A percentile compares a stretch with the other conserved stretches of the same genome.
Evolutionary conservation across 2,329 filamentous ascomycete species (phyloP).

Genomic region (Clonostachys sp.): DNA sequence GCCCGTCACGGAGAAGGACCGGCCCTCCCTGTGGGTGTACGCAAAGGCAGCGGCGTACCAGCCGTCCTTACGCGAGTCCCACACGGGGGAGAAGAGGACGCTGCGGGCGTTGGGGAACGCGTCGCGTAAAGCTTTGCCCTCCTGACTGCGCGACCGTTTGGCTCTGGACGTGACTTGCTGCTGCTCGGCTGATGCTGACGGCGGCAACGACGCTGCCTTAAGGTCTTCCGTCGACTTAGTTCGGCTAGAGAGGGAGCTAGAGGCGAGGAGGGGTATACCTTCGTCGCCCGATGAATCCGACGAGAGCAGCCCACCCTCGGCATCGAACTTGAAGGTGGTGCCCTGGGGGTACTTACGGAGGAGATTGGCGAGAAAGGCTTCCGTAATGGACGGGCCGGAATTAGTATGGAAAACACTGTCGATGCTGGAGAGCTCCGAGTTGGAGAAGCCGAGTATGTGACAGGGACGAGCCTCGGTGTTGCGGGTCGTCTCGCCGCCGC

Average conservation of each 20-base stretch:
- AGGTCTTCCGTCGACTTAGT: slow-evolving; percentile 22
- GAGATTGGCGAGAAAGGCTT: slow-evolving; percentile 37
- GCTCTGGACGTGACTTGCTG: background rate
- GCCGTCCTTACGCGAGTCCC: slow-evolving; percentile 36
- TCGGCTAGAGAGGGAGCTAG: slow-evolving; percentile 15
- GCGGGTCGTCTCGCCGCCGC: slow-evolving; percentile 9
- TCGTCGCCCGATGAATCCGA: slow-evolving; percentile 18
- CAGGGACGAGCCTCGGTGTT: background rate
- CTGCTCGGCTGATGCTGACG: background rate
- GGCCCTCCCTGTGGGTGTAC: slow-evolving; percentile 37
- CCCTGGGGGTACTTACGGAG: slow-evolving; percentile 38
- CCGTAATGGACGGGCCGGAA: slow-evolving; percentile 41
- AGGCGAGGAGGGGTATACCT: slow-evolving; percentile 7
- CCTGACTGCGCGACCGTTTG: slow-evolving; percentile 5
- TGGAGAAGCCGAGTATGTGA: background rate
- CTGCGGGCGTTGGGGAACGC: slow-evolving; percentile 37
- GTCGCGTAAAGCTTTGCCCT: slow-evolving; percentile 19
- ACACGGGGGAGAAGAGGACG: slow-evolving; percentile 41
- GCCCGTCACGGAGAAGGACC: slow-evolving; percentile 35
- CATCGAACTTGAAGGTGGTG: slow-evolving; percentile 37
- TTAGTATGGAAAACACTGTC: slow-evolving; percentile 35
- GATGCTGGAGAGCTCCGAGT: background rate
- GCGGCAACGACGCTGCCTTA: background rate
- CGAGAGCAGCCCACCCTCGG: slow-evolving; percentile 24
- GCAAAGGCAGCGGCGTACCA: slow-evolving; percentile 45